Percentiles rank a stretch among this genome's conserved stretches.
These are phyloP conservation scores for Fraxinus anomala DNA, from an alignment of 257 asterid genomes.

Conservation along the genomic window DNA sequence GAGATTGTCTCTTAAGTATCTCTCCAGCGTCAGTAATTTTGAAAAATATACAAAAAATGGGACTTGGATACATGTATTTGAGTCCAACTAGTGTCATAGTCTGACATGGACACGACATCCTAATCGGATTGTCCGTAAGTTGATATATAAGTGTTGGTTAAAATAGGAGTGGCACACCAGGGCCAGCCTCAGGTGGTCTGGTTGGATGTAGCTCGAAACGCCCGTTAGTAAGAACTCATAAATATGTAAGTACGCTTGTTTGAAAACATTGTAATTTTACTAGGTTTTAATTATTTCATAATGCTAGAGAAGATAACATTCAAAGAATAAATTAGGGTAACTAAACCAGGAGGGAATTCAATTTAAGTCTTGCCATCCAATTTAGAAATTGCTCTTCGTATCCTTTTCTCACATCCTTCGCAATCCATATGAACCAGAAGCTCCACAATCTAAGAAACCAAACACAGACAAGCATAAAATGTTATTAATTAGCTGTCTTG, in stretches of 20 bases:
- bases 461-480: neutral
- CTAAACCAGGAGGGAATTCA: neutral
- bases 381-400: constrained; percentile 54
- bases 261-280: too few species aligned
- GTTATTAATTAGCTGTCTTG: neutral
- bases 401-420: constrained; percentile 58
- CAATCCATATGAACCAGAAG: constrained; percentile 63
- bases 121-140: too few species aligned
- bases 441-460: constrained; percentile 45
- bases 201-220: neutral
- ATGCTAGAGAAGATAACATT: neutral
- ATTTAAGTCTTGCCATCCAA: constrained; percentile 37
- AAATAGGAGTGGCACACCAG: neutral
- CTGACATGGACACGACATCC: too few species aligned
- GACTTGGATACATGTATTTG: too few species aligned
- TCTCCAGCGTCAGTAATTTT: too few species aligned
- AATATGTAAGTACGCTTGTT: too few species aligned
- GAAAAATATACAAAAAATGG: too few species aligned
- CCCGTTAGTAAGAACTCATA: neutral
- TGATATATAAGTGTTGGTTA: too few species aligned
- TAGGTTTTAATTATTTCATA: too few species aligned
- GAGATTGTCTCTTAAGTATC: too few species aligned
- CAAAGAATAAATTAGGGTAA: neutral
- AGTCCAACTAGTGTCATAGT: too few species aligned
- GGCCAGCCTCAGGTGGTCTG: neutral